Evolutionary conservation across 1,284 basidiomycete species (phyloP).

Genomic region (Dichomitus squalens): DNA sequence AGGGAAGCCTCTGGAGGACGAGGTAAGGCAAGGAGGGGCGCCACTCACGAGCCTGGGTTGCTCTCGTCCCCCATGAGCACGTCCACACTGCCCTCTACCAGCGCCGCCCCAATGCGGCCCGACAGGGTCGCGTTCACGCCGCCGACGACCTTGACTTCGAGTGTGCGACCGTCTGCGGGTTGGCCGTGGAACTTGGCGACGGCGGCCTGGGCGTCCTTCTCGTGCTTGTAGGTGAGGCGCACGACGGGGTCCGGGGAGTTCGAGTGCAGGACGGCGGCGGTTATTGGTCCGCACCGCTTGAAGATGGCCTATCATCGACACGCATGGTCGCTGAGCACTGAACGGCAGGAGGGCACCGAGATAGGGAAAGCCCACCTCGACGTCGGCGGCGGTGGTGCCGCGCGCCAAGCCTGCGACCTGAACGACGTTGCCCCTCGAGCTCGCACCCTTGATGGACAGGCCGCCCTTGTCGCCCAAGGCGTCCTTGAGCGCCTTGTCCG

Average conservation of each 20-base stretch:
- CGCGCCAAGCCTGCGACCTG: slow-evolving; percentile 74
- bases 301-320: slow-evolving; percentile 67
- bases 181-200: slow-evolving; percentile 79
- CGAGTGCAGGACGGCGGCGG: slow-evolving; percentile 48
- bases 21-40: not conserved
- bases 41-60: slow-evolving; percentile 61
- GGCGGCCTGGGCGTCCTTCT: slow-evolving; percentile 65
- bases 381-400: slow-evolving; percentile 84
- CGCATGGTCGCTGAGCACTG: not conserved
- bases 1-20: not conserved
- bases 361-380: slow-evolving; percentile 52
- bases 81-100: slow-evolving; percentile 70
- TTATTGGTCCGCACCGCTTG: slow-evolving; percentile 74
- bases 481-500: slow-evolving; percentile 44
- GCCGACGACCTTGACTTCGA: slow-evolving; percentile 70
- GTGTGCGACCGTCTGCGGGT: slow-evolving; percentile 77
- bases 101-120: slow-evolving; percentile 55
- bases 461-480: slow-evolving; percentile 37
- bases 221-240: slow-evolving; percentile 72
- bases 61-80: slow-evolving; percentile 56
- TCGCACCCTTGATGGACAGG: slow-evolving; percentile 77
- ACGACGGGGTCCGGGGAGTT: slow-evolving; percentile 54
- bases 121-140: slow-evolving; percentile 53
- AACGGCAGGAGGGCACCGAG: not conserved
- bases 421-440: slow-evolving; percentile 66